A percentile compares a stretch with the other conserved stretches of the same genome.
Conservation (phyloP, 768 basidiomycete species). For the Leccinum incarnatum region DNA sequence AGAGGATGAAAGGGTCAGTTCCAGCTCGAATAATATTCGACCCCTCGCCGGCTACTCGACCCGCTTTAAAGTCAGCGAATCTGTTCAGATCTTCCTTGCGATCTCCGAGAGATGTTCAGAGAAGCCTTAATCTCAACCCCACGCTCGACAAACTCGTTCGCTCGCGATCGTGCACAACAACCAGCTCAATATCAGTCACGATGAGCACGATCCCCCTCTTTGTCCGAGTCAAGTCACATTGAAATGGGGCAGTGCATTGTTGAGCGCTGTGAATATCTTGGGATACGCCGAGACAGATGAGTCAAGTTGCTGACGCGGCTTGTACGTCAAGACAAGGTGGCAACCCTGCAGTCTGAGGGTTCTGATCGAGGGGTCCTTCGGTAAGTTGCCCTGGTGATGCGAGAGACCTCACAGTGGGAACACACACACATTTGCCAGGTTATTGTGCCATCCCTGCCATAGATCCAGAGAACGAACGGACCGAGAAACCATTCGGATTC, state of each 20-base stretch:
- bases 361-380: conserved; percentile 5
- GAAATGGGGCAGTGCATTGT: neutral
- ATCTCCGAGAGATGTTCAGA: neutral
- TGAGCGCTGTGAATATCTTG: conserved; percentile 3
- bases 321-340: conserved; percentile 3
- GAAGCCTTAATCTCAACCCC: conserved; percentile 5
- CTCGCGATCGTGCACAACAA: neutral
- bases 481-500: neutral
- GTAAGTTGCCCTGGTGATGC: neutral
- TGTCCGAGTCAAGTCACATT: neutral
- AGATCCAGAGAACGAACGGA: neutral
- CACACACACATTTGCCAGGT: neutral
- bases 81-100: neutral
- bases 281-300: conserved; percentile 8
- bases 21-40: conserved; percentile 1
- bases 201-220: neutral
- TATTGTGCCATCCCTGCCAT: neutral
- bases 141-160: neutral
- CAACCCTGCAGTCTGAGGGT: conserved; percentile 19
- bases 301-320: conserved; percentile 25
- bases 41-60: conserved; percentile 12
- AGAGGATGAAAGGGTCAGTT: conserved; percentile 2
- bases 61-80: conserved; percentile 31
- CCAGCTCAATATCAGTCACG: neutral
- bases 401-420: conserved; percentile 10